Conservation (phyloP, 2,329 filamentous ascomycete species). For the Didymella glomerata region DNA sequence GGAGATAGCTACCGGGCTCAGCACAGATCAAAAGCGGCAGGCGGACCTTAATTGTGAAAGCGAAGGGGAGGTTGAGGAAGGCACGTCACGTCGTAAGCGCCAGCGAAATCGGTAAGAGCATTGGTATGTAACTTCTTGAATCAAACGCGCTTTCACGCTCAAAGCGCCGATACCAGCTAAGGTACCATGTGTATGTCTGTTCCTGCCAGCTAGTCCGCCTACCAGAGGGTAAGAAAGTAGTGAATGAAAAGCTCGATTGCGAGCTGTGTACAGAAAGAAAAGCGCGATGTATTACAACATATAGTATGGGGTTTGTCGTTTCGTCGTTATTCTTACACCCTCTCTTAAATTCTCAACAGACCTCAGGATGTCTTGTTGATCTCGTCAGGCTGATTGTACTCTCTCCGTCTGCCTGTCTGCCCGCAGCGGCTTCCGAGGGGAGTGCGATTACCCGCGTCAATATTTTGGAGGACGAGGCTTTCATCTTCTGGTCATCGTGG, state of each 20-base stretch:
- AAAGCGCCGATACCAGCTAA: no score
- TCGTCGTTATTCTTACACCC: not conserved
- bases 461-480: not conserved
- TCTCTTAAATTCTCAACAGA: not conserved
- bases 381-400: slow-evolving; percentile 2
- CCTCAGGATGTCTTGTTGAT: not conserved
- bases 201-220: not conserved
- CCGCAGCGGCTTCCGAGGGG: not conserved
- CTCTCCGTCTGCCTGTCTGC: slow-evolving; percentile 1
- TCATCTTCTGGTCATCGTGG: not conserved
- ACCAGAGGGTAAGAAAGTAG: not conserved
- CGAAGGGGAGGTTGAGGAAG: not conserved
- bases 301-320: not conserved
- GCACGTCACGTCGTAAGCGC: not conserved
- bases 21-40: not conserved
- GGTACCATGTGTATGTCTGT: not conserved
- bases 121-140: no score
- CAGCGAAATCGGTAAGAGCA: not conserved
- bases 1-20: not conserved
- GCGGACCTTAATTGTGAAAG: not conserved
- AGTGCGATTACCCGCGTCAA: not conserved
- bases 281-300: not conserved
- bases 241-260: not conserved
- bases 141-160: no score
- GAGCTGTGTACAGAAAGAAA: not conserved